Evolutionary conservation across 2,329 filamentous ascomycete species (phyloP), one percentile per base, ranked within the genome.

Genomic region (Trichoderma atrobrunneum): DNA sequence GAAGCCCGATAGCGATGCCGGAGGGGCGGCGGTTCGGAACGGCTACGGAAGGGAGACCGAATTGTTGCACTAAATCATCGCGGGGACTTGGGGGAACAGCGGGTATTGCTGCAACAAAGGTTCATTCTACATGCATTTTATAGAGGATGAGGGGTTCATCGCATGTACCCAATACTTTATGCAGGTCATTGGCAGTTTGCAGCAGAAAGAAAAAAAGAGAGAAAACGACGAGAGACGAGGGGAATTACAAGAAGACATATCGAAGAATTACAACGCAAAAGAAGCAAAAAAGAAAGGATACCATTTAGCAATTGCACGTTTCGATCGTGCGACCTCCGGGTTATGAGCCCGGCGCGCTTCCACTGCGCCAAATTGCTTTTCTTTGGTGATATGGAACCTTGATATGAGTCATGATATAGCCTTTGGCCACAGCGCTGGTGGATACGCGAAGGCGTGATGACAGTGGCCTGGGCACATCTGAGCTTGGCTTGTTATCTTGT

Each of bases 241-340:
- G 28, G 28, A 24, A 62, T 8, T 3, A 1, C 5, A 57, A 34
- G 21, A 11, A 14, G 7, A 7, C 1, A 18, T 11, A 12, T 26
- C 24, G 7, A 24, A 24, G 11, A 30, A 34, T 54, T 24, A 6
- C 28, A 24, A 12, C 26, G 16, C 32, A 61, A 32, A 60, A 62
- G 30, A 32, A 48, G 36, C 71, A 74, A 51, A 74, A 72, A 56
- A 62, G n/a, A 68, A 54, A 14, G 7, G 18, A 26, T 34, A 57
- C 64, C 51, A 67, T 6, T 14, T 79, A 79, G 78, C 78, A 79
- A 78, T 78, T 79, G 73, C 74, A 77, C 76, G 76, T 77, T 78
- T 78, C 76, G 76, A 78, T 78, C 76, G 75, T 77, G 73, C 74
- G 76, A 74, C 76, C 76, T 78, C 76, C 76, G 76, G 76, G 76